phyloP scores from a whole-genome alignment of 257 asterid species.

The Solanum gracilifrons region DNA sequence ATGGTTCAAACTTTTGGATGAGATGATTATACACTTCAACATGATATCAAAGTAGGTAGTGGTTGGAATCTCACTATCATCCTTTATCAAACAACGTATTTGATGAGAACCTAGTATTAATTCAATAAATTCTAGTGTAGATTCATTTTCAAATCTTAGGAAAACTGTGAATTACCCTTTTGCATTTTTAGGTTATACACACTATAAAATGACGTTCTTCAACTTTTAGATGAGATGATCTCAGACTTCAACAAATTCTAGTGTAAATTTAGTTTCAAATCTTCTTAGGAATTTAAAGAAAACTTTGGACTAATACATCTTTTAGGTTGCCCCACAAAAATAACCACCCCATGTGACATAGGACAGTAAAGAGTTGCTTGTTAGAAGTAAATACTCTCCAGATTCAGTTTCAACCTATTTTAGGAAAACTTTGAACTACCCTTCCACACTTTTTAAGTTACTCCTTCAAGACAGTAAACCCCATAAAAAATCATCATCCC shows the following conservation, averaged over 20 bases:
- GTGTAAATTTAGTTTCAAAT: neutral
- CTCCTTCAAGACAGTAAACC: neutral
- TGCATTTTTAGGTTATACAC: neutral
- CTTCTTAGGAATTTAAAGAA: neutral
- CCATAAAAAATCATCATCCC: neutral
- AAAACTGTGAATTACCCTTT: neutral
- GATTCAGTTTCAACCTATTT: neutral
- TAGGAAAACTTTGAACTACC: neutral
- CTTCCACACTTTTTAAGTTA: neutral
- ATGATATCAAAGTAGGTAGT: neutral
- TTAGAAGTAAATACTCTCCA: neutral
- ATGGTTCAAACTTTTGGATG: neutral
- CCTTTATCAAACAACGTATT: neutral
- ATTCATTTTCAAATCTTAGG: neutral
- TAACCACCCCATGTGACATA: neutral
- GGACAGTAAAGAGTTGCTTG: neutral
- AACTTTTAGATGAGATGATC: neutral
- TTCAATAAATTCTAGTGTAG: neutral
- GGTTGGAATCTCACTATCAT: neutral
- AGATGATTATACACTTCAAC: neutral
- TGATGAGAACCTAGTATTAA: neutral
- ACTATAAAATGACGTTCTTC: neutral
- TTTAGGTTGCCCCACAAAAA: neutral
- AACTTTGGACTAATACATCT: neutral
- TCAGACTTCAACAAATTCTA: neutral